These are phyloP conservation scores for Botrytis galanthina DNA, from an alignment of 2,329 filamentous ascomycete genomes.

Conservation along the genomic window DNA sequence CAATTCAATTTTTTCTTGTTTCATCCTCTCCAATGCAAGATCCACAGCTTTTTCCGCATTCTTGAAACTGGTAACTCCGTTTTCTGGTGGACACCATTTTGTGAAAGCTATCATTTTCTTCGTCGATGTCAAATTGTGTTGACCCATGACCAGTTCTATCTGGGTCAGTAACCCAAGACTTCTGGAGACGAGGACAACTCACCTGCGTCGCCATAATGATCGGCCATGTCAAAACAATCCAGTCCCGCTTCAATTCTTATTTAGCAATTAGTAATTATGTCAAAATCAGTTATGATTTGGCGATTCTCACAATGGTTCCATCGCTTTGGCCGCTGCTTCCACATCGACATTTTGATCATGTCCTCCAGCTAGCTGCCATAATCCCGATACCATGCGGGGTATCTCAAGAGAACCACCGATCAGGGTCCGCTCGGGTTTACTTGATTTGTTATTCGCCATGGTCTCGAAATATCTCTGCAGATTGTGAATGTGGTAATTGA, in stretches of 20 bases:
- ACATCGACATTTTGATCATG: conserved; percentile 26
- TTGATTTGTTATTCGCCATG: not conserved
- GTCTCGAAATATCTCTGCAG: not conserved
- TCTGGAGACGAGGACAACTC: not conserved
- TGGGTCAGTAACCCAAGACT: not conserved
- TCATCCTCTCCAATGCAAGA: conserved; percentile 28
- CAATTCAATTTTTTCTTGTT: conserved; percentile 1
- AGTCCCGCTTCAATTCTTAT: conserved; percentile 21
- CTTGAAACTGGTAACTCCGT: conserved; percentile 22
- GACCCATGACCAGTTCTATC: conserved; percentile 22
- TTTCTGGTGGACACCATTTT: conserved; percentile 34
- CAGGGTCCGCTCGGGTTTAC: not conserved
- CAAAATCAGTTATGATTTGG: not conserved
- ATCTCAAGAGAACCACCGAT: conserved; percentile 22
- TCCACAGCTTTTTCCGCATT: conserved; percentile 35
- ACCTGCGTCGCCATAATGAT: conserved; percentile 26
- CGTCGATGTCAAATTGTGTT: conserved; percentile 12
- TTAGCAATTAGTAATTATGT: not conserved
- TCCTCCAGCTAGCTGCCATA: conserved; percentile 28
- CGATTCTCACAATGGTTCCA: conserved; percentile 22
- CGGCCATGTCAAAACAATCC: conserved; percentile 26
- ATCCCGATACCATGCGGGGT: conserved; percentile 25
- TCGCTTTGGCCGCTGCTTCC: conserved; percentile 20
- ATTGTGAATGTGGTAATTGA: not conserved
- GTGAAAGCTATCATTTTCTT: conserved; percentile 27